These are phyloP conservation scores for Kwoniella dejecticola DNA, from an alignment of 768 basidiomycete genomes.

Conservation along the genomic window DNA sequence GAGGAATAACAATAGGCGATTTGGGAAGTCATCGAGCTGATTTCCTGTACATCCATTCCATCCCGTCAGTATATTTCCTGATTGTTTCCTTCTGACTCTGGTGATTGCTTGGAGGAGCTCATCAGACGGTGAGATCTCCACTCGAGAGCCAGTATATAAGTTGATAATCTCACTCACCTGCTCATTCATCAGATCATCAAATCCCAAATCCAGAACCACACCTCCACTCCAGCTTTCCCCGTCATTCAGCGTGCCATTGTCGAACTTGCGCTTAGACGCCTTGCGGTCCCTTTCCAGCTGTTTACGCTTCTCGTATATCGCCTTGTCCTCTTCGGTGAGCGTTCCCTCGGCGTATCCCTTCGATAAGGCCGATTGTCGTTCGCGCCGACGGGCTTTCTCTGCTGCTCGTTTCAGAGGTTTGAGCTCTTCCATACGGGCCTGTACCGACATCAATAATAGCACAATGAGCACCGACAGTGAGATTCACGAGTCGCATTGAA, in stretches of 20 bases:
- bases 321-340: conserved; percentile 38
- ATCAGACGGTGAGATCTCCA: no score
- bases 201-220: conserved; percentile 73
- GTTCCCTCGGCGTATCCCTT: conserved; percentile 33
- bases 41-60: conserved; percentile 71
- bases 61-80: no score
- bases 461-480: no score
- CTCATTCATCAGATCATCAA: conserved; percentile 90
- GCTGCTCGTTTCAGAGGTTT: conserved; percentile 32
- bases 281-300: conserved; percentile 28
- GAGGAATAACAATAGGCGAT: conserved; percentile 87
- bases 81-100: no score
- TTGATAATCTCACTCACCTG: conserved; percentile 63
- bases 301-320: conserved; percentile 48
- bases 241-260: conserved; percentile 60
- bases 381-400: conserved; percentile 35
- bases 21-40: conserved; percentile 84
- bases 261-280: conserved; percentile 59
- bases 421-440: conserved; percentile 33
- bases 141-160: no score
- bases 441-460: background rate
- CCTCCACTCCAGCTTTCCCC: conserved; percentile 49
- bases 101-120: no score
- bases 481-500: no score
- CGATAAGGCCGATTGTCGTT: conserved; percentile 16